Evolutionary conservation across 1,284 basidiomycete species (phyloP), one percentile per base, ranked within the genome.

Genomic region (Anthracocystis panici-leucophaei): DNA sequence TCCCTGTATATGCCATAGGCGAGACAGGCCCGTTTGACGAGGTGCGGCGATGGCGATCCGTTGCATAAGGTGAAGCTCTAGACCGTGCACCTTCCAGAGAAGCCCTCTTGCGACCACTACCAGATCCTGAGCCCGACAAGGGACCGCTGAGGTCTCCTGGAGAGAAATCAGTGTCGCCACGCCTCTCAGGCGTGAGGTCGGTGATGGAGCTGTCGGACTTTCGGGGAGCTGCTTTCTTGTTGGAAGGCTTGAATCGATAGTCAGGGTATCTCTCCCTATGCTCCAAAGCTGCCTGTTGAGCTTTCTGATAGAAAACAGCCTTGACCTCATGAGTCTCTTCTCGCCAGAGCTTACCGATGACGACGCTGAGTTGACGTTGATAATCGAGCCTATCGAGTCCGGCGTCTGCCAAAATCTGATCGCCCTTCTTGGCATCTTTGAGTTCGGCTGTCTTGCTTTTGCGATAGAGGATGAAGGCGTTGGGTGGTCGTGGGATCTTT

Each of bases 381-480:
- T 65, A 63, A 33, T 69, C 63, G 18, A 75, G 66, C 46, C 69
- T 75, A 49, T 53, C 54, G 46, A 74, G 53, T 18, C 65, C 62
- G 3, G 23, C 45, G 9, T 51, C 54, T 5, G 49, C 38, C 18
- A 45, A 14, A 21, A 10, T n/a, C 6, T 16, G 27, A 18, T 57
- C 8, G 16, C 21, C 23, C 38, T 49, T 50, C 23, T 56, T 42
- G 40, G 35, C 35, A 6, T 35, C 40, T 6, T 38, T 45, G 40
- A 70, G 42, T 23, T 75, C 67, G 14, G 52, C 56, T 51, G 67
- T 67, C 51, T 75, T 75, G 45, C 31, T 48, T 27, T 57, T 59
- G 21, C 73, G 57, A 40, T 75, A 75, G 20, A 75, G 66, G 10
- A 75, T 70, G 57, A 75, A 75, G 10, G 73, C 73, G 57, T 75